A percentile compares a stretch with the other conserved stretches of the same genome.
Conservation (phyloP, 352 stramenopile species). For the Aphanomyces euteiches region DNA sequence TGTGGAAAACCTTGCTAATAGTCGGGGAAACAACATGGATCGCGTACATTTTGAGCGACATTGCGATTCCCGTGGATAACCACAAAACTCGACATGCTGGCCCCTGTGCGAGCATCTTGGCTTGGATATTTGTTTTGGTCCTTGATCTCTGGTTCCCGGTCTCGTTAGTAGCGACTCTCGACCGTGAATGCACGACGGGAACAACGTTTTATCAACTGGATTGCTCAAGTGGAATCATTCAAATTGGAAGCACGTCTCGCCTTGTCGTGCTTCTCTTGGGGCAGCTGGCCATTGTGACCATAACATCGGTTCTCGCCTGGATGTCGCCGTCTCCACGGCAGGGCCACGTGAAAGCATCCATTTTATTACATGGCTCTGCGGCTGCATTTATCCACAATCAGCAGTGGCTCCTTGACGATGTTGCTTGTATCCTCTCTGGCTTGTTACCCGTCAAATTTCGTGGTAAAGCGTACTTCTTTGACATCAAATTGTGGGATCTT, state of each 20-base stretch:
- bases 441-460: not conserved
- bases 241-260: not conserved
- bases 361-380: not conserved
- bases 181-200: not conserved
- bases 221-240: not conserved
- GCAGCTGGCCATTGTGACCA: too few relatives aligned
- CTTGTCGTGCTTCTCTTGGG: not conserved
- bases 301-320: too few relatives aligned
- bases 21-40: slow-evolving; percentile 22
- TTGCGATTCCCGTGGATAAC: not conserved
- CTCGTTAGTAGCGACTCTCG: not conserved
- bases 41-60: slow-evolving; percentile 8
- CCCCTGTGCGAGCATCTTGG: not conserved
- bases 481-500: slow-evolving; percentile 3
- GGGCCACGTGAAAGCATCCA: not conserved
- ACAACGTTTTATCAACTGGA: not conserved
- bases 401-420: not conserved
- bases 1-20: not conserved
- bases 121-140: not conserved
- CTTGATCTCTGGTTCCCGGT: not conserved
- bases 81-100: not conserved
- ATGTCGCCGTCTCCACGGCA: too few relatives aligned
- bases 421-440: slow-evolving; percentile 1
- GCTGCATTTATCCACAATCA: not conserved
- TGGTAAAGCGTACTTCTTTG: not conserved